A percentile compares a stretch with the other conserved stretches of the same genome.
Conservation (phyloP, 148 eudicot species). For the Cornus kousa region DNA sequence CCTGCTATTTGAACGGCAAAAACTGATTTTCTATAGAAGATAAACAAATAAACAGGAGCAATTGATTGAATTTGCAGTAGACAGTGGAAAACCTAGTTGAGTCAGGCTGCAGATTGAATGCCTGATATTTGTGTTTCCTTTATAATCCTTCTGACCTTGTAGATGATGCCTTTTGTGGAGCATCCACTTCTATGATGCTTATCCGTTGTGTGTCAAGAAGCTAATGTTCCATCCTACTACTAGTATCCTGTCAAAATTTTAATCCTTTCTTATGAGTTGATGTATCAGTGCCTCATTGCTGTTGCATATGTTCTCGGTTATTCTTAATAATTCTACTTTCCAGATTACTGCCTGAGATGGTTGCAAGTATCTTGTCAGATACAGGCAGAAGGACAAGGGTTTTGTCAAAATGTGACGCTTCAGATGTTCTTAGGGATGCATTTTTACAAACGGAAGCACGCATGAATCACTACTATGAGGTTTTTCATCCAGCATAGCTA, state of each 20-base stretch:
- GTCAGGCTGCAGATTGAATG: background rate
- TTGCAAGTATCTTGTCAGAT: constrained; percentile 69
- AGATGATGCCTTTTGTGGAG: background rate
- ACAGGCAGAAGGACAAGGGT: constrained; percentile 63
- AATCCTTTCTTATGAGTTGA: background rate
- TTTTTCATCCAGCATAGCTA: constrained; percentile 21
- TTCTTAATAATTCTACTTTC: constrained; percentile 13
- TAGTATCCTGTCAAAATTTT: background rate
- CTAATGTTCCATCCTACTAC: background rate
- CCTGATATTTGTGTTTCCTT: background rate
- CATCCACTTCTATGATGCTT: background rate
- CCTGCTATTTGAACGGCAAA: no score
- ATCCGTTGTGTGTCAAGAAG: background rate
- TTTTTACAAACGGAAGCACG: constrained; percentile 69
- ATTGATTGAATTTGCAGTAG: background rate
- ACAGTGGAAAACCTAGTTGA: background rate
- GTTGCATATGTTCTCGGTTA: background rate
- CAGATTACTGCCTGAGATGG: constrained; percentile 80
- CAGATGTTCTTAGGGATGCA: constrained; percentile 89
- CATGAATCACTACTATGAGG: constrained; percentile 83
- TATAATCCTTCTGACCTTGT: background rate
- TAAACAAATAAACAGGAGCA: background rate
- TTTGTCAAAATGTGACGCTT: constrained; percentile 67
- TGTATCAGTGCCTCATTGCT: background rate
- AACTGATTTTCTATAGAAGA: no score